Evolutionary conservation across 768 basidiomycete species (phyloP), one percentile per base, ranked within the genome.

Genomic region (Tephrocybe sp.): DNA sequence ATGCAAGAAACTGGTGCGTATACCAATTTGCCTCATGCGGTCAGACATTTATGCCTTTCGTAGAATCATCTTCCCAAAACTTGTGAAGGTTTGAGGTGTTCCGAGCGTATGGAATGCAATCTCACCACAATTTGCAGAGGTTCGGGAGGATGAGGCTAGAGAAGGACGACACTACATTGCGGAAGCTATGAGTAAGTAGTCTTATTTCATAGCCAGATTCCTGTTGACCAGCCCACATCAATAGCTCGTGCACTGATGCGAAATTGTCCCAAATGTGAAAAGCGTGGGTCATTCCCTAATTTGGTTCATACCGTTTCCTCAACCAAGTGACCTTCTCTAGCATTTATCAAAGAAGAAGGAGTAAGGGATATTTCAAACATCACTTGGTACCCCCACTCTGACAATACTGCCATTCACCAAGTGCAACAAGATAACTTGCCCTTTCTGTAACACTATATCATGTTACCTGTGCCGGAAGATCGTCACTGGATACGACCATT

Each of bases 391-490:
- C n/a, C n/a, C n/a, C n/a, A n/a, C n/a, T n/a, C n/a, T n/a, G n/a
- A 24, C 32, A 50, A 44, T 45, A 48, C 26, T 33, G 30, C 23
- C 38, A n/a, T n/a, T n/a, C 10, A 17, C 42, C n/a, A 25, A 85
- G 80, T 90, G 90, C 68, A 90, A 91, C 75, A 90, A 90, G 65
- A 90, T 91, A 79, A 76, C 67, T 1, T 86, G 86, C 55, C 75
- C 80, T 26, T 49, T 42, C 1, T 90, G 89, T 57, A 43, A 37
- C 3, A 79, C 85, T 0, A 21, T 84, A 33, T 86, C 82, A 0
- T 91, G 89, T 64, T 90, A 91, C 59, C 68, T 87, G 30, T 91
- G 89, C 58, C 77, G 85, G 30, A 58, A 83, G 57, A 55, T 81
- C 32, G 85, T 90, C 23, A 63, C 32, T 11, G 84, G 83, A 7